Base-by-base conservation (phyloP, 2,329 filamentous ascomycete species). In the Dothistroma septosporum region DNA sequence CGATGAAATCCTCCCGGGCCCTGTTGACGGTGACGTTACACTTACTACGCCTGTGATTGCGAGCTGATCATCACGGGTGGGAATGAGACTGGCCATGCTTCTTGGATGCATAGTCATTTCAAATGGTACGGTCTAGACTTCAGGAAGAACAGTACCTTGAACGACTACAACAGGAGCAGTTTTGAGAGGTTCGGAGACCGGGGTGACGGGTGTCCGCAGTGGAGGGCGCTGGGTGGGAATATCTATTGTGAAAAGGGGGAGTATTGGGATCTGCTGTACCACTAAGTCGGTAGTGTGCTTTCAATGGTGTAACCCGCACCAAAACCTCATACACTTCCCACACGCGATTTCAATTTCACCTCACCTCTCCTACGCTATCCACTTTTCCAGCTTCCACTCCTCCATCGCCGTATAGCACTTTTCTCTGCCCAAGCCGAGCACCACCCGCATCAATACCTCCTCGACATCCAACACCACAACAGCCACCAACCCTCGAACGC, bases 101-200 rank as follows among this genome's bases (percentile, higher is more conserved):
- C 41, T 16, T 56, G 60, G 10, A 58, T 31, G 22, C 53, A 58
- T 19, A 61, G 55, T 35, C 60, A 61, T 49, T 52, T 21, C 14
- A 56, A 61, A 33, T 52, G 60, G n/a, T 61, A 56, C 41, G 59
- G 59, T 50, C 19, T 61, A 46, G 60, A 61, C 41, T 61, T 61
- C 28, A 41, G 50, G 11, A 59, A 61, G 52, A 61, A 55, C 14
- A 53, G 50, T 52, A 46, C 41, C n/a, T 11, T 61, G 52, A 56
- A 61, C 21, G 35, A 55, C n/a, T 59, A 61, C 21, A 52, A 59
- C n/a, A 61, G 41, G 0, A 22, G n/a, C 9, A 46, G 35, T 5
- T 61, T 61, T 46, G 37, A 54, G 55, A 59, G 46, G 24, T 59
- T 61, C 22, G 56, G 33, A 0, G 53, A 55, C 11, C 44, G 60